Evolutionary conservation across 371 early-diverging fungal species (phyloP), one percentile per base, ranked within the genome.

Genomic region (Phascolomyces articulosus): DNA sequence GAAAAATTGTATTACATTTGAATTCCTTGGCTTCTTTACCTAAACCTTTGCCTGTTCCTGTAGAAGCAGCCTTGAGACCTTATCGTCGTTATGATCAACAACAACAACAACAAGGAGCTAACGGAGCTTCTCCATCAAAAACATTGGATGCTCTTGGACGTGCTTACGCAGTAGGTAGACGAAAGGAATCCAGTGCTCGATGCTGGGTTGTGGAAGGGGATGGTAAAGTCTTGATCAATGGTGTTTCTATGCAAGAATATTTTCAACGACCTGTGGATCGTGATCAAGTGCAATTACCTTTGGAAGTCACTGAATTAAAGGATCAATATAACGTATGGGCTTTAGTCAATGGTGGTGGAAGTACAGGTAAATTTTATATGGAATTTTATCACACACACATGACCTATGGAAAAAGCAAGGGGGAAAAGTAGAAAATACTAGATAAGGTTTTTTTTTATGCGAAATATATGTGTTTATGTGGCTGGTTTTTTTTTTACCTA

Each of bases 241-340:
- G 98, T n/a, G 62, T 74, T 48, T 87, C 89, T 15, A 68, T 94
- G 51, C 74, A 87, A 0, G 80, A 87, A 1, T 95, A 96, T 80
- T 96, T 98, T 74, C 68, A 79, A 40, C 77, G 87, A 65, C 63
- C 80, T 15, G 69, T 78, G 44, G 90, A 93, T 73, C 81, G 91
- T 51, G 87, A 94, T 24, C 75, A 85, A 18, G 82, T 94, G 24
- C 69, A 91, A 29, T 78, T 85, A 64, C 96, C 97, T n/a, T 85
- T 97, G 53, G 77, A 85, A 60, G 85, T 86, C 15, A 88, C 90
- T 4, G 73, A 82, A 13, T 73, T 67, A 28, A 70, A 90, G 16
- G 91, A 92, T 11, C 83, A 87, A 61, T 98, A 86, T 77, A 97
- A 97, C 74, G 94, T 92, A 28, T 98, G 95, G 91, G 78, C 90